phyloP scores from a whole-genome alignment of 805 yeast species.

The Huiozyma sinensis region DNA sequence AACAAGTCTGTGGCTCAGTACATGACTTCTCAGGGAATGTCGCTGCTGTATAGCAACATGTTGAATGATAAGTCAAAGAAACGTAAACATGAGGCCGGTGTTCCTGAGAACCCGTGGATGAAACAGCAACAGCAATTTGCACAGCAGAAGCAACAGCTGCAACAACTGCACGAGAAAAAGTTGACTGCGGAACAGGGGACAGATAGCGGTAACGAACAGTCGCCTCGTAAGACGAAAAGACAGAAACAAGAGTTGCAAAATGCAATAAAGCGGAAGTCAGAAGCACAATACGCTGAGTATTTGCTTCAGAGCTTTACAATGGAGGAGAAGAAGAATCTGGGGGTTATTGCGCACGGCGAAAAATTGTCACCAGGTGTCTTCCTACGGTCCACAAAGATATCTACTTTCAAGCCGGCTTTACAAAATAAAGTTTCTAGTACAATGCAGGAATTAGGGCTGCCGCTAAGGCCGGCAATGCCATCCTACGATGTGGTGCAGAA shows the following conservation, averaged over 20 bases:
- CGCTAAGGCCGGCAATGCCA: conserved; percentile 79
- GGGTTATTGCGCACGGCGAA: conserved; percentile 69
- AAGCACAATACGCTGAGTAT: conserved; percentile 27
- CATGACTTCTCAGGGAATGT: conserved; percentile 76
- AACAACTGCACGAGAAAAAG: conserved; percentile 20
- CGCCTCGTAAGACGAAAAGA: conserved; percentile 22
- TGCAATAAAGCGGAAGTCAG: conserved; percentile 23
- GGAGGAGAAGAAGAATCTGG: conserved; percentile 77
- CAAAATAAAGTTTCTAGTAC: conserved; percentile 51
- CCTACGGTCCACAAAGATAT: conserved; percentile 67
- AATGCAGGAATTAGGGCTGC: conserved; percentile 68
- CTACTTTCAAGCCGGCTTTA: conserved; percentile 67
- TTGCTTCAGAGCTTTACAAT: conserved; percentile 38
- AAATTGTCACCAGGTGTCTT: conserved; percentile 67
- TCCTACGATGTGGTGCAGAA: conserved; percentile 66
- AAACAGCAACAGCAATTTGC: conserved; percentile 34
- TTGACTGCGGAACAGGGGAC: not conserved
- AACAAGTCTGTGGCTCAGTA: conserved; percentile 68
- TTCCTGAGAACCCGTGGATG: conserved; percentile 37
- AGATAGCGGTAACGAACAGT: not conserved
- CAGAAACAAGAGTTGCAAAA: conserved; percentile 25
- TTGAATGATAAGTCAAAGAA: conserved; percentile 56
- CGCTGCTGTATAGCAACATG: conserved; percentile 72
- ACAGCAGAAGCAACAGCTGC: conserved; percentile 27
- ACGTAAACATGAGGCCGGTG: conserved; percentile 33